Evolutionary conservation across 148 eudicot genomes (phyloP).

Genomic region (Rhododendron henanense): DNA sequence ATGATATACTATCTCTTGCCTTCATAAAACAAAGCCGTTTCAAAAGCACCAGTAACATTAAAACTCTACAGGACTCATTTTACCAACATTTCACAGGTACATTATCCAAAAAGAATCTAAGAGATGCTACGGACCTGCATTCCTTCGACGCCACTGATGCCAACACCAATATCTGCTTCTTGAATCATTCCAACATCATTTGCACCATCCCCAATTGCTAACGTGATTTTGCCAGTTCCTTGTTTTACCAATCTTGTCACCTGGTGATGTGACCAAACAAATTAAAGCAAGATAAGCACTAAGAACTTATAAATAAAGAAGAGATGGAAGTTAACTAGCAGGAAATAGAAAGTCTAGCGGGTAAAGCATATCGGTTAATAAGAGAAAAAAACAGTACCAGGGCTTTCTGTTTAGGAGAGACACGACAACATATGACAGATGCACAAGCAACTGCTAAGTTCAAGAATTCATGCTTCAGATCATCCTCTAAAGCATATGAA

Average conservation of each 20-base stretch:
- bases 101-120: background rate
- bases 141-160: conserved; percentile 96
- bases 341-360: background rate
- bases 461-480: conserved; percentile 71
- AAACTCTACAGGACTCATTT: background rate
- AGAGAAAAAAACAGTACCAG: conserved; percentile 41
- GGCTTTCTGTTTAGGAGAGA: conserved; percentile 95
- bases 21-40: background rate
- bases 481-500: conserved; percentile 73
- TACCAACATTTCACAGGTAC: background rate
- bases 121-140: conserved; percentile 77
- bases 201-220: conserved; percentile 97
- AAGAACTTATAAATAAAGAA: background rate
- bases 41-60: background rate
- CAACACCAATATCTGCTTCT: conserved; percentile 97
- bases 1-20: background rate
- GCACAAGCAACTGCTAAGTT: conserved; percentile 77
- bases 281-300: background rate
- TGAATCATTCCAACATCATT: conserved; percentile 99
- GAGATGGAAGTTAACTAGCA: background rate
- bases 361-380: background rate
- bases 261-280: conserved; percentile 25
- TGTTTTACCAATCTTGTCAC: conserved; percentile 91
- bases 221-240: conserved; percentile 89
- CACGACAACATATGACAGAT: conserved; percentile 97